Conservation (phyloP, 208 protist species). For the Acanthamoeba rhysodes region DNA sequence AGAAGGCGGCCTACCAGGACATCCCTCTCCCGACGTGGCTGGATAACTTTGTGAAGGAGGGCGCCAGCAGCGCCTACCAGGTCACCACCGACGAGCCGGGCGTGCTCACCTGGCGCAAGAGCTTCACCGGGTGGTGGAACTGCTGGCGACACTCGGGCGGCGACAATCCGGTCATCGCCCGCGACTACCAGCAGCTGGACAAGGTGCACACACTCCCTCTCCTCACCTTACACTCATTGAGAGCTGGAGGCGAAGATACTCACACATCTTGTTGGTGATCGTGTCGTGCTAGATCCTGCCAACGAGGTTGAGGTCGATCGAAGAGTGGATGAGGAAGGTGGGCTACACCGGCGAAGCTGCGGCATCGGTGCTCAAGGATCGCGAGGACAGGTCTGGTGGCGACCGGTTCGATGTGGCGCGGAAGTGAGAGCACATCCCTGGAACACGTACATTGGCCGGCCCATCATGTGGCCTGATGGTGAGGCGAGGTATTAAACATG, state of each 20-base stretch:
- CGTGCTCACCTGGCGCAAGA: background rate
- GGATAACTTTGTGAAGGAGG: background rate
- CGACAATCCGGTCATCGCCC: background rate
- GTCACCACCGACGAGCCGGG: background rate
- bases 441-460: no score
- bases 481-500: no score
- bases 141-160: background rate
- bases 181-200: conserved; percentile 26
- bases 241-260: no score
- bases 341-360: background rate
- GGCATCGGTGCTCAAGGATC: conserved; percentile 17
- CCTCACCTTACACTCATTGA: background rate
- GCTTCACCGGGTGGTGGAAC: conserved; percentile 55
- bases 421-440: no score
- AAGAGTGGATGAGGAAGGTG: conserved; percentile 66
- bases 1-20: conserved; percentile 2
- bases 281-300: background rate
- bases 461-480: no score
- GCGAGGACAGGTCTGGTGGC: background rate
- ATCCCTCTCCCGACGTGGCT: background rate
- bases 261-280: no score
- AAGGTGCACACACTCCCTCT: background rate
- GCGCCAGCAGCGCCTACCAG: conserved; percentile 33
- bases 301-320: conserved; percentile 24
- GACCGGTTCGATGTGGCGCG: conserved; percentile 73